These are phyloP conservation scores for Russula compacta DNA, from an alignment of 768 basidiomycete genomes.

Conservation along the genomic window DNA sequence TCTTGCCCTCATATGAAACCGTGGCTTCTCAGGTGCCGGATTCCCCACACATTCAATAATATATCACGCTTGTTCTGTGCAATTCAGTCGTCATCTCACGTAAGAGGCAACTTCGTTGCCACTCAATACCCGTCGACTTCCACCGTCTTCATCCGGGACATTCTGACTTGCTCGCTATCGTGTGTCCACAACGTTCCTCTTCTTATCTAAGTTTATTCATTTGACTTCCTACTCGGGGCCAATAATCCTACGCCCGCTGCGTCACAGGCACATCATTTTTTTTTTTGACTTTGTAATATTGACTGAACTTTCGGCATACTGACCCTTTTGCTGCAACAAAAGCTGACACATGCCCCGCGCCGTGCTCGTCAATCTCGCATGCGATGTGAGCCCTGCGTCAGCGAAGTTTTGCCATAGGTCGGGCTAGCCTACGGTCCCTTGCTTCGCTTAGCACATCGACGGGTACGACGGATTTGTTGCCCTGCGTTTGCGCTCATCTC, in stretches of 20 bases:
- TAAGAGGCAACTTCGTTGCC: neutral
- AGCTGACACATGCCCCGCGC: neutral
- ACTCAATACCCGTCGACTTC: neutral
- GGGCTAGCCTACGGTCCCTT: neutral
- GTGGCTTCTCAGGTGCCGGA: neutral
- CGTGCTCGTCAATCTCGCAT: neutral
- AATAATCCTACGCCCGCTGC: neutral
- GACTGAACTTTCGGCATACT: neutral
- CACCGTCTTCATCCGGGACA: neutral
- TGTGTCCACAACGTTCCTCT: neutral
- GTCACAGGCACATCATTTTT: conserved; percentile 13
- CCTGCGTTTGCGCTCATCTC: neutral
- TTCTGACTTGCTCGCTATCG: neutral
- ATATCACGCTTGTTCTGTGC: neutral
- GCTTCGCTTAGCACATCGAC: neutral
- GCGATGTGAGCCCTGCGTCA: neutral
- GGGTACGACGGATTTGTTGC: neutral
- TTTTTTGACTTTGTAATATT: neutral
- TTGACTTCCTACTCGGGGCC: neutral
- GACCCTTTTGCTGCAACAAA: neutral
- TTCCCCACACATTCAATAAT: neutral
- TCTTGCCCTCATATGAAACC: neutral
- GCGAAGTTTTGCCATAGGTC: conserved; percentile 5
- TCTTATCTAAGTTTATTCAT: conserved; percentile 2
- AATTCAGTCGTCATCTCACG: neutral